Conservation (phyloP, 495 filamentous ascomycete species). For the Articulospora tetracladia region DNA sequence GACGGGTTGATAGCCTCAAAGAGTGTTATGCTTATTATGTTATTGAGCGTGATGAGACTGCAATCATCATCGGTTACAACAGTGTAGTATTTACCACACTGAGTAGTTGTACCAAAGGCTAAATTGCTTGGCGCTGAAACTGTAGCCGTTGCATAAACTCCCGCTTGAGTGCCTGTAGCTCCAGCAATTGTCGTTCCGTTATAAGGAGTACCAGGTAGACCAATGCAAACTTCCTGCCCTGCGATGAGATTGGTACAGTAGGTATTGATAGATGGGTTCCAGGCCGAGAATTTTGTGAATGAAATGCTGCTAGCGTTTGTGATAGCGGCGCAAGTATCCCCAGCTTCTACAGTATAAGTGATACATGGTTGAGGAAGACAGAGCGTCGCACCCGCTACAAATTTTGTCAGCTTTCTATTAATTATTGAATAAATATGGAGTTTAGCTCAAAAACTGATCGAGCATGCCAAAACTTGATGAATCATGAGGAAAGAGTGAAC, state of each 20-base stretch:
- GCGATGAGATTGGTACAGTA: slow-evolving; percentile 18
- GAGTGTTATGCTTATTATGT: slow-evolving; percentile 6
- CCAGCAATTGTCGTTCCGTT: slow-evolving; percentile 13
- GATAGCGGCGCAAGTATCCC: background rate
- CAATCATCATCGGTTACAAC: slow-evolving; percentile 21
- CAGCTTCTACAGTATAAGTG: background rate
- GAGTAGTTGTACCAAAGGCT: slow-evolving; percentile 14
- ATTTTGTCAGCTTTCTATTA: too few species aligned
- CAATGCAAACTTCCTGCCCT: slow-evolving; percentile 13
- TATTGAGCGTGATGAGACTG: slow-evolving; percentile 9
- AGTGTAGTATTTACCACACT: slow-evolving; percentile 23
- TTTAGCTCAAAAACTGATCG: background rate
- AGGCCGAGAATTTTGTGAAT: background rate
- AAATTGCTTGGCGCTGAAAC: slow-evolving; percentile 10
- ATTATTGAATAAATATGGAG: background rate
- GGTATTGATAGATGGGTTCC: slow-evolving; percentile 12
- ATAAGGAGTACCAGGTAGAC: slow-evolving; percentile 6
- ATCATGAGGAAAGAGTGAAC: too few species aligned
- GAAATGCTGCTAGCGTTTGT: background rate
- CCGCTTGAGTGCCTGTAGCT: slow-evolving; percentile 10
- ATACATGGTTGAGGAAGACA: background rate
- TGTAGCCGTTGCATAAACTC: slow-evolving; percentile 16
- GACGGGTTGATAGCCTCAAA: slow-evolving; percentile 22
- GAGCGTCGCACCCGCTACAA: too few species aligned
- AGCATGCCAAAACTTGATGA: too few species aligned